Conservation (phyloP, 2,329 filamentous ascomycete genomes). For the Cordyceps cateniannulata region DNA sequence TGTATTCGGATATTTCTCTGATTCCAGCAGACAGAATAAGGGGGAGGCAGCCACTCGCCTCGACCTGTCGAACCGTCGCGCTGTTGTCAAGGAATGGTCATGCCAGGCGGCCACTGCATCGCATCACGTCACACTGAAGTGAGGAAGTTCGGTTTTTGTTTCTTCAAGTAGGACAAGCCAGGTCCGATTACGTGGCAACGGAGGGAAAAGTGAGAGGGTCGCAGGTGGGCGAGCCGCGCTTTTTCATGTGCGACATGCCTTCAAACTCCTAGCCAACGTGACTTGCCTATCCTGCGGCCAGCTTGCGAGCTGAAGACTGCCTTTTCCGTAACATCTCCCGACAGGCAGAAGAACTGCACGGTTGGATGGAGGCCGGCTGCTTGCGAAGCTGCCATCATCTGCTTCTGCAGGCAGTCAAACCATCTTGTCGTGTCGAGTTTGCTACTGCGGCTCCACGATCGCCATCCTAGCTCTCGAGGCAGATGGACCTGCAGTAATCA, state of each 20-base stretch:
- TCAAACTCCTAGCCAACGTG: background rate
- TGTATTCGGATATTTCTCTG: background rate
- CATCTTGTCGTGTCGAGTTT: no score
- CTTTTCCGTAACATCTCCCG: background rate
- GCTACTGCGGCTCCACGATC: background rate
- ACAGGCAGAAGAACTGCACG: no score
- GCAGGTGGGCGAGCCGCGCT: background rate
- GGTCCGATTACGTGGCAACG: background rate
- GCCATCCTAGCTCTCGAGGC: background rate
- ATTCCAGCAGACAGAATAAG: background rate
- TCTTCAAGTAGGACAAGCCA: background rate
- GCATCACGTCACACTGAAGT: background rate
- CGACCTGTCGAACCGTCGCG: background rate
- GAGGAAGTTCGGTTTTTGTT: background rate
- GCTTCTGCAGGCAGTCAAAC: background rate
- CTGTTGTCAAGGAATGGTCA: background rate
- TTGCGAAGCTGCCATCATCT: background rate
- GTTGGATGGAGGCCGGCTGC: background rate
- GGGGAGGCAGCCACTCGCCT: background rate
- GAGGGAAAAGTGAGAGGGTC: no score
- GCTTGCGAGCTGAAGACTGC: background rate
- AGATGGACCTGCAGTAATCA: background rate
- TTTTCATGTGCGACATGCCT: background rate
- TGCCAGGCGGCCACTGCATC: background rate
- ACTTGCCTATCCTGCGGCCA: slow-evolving; percentile 3